These are phyloP conservation scores for Beauveria asiatica DNA, from an alignment of 2,329 filamentous ascomycete species.

Conservation along the genomic window DNA sequence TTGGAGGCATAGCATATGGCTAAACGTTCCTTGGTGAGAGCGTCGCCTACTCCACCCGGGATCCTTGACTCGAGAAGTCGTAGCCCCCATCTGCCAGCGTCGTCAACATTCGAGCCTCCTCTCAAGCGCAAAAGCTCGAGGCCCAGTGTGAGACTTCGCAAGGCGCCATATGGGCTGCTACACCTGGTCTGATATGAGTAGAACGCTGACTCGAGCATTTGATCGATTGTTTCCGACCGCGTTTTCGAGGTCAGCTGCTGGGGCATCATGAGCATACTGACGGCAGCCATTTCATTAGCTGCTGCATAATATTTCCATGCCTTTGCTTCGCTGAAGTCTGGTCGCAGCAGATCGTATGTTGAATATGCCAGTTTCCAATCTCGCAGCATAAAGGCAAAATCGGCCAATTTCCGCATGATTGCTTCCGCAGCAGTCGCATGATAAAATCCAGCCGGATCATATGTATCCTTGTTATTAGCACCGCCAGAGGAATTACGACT, in stretches of 20 bases:
- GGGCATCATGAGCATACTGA: constrained; percentile 72
- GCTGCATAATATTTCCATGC: constrained; percentile 94
- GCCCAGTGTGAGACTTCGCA: constrained; percentile 67
- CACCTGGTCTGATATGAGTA: constrained; percentile 91
- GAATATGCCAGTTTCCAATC: constrained; percentile 91
- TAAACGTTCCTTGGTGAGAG: constrained; percentile 77
- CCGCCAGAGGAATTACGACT: constrained; percentile 51
- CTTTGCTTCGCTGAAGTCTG: constrained; percentile 90
- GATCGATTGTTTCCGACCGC: constrained; percentile 71
- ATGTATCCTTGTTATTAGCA: constrained; percentile 54
- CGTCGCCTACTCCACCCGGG: constrained; percentile 66
- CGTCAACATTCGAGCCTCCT: constrained; percentile 72
- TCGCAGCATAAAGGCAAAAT: constrained; percentile 93
- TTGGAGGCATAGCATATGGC: constrained; percentile 76
- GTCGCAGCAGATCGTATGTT: constrained; percentile 81
- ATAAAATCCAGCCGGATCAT: constrained; percentile 77
- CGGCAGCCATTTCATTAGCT: constrained; percentile 87
- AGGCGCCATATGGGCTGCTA: constrained; percentile 66
- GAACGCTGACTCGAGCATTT: constrained; percentile 79
- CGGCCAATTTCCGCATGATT: constrained; percentile 83
- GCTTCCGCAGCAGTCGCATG: constrained; percentile 77
- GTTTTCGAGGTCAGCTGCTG: constrained; percentile 64
- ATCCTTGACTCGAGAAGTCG: constrained; percentile 72
- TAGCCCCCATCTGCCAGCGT: constrained; percentile 77
- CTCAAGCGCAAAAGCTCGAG: constrained; percentile 77